A percentile compares a stretch with the other conserved stretches of the same genome.
Evolutionary conservation across 305 asterid species (phyloP).

Genomic region (Fraxinus sp.): DNA sequence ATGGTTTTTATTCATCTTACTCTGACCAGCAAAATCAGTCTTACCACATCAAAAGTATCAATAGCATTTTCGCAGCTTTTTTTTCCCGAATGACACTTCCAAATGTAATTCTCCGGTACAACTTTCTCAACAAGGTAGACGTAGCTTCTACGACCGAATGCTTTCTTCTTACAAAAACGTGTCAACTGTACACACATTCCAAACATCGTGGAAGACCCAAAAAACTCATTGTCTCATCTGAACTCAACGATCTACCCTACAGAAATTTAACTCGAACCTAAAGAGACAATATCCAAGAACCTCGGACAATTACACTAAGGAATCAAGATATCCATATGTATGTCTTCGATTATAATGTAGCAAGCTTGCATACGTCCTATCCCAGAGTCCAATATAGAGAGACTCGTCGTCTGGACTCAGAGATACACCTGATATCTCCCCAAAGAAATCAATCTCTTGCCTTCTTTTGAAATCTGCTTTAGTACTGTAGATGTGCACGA

Average conservation of each 20-base stretch:
- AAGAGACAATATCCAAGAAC: not conserved
- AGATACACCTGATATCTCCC: constrained; percentile 73
- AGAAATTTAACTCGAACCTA: not conserved
- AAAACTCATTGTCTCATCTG: not conserved
- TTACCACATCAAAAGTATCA: not conserved
- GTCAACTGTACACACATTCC: constrained; percentile 12
- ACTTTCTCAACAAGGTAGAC: not conserved
- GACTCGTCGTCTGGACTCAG: constrained; percentile 75
- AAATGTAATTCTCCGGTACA: not conserved
- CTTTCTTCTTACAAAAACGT: constrained; percentile 16
- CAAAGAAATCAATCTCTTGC: constrained; percentile 76
- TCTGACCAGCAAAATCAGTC: not conserved
- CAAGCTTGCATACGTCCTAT: constrained; percentile 73
- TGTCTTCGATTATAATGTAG: constrained; percentile 56
- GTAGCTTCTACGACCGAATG: not conserved
- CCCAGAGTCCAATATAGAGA: constrained; percentile 68
- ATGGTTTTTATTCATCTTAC: not conserved
- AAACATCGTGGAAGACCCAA: not conserved
- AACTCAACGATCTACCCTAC: not conserved
- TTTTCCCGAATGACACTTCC: not conserved
- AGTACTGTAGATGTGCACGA: constrained; percentile 60
- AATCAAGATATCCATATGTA: constrained; percentile 51
- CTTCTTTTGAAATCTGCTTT: constrained; percentile 41
- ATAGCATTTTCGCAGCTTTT: not conserved
- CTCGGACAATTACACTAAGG: constrained; percentile 32